These are phyloP conservation scores for Physcomitrellopsis africana DNA, from an alignment of 225 moss, liverwort and hornwort genomes.

Conservation along the genomic window DNA sequence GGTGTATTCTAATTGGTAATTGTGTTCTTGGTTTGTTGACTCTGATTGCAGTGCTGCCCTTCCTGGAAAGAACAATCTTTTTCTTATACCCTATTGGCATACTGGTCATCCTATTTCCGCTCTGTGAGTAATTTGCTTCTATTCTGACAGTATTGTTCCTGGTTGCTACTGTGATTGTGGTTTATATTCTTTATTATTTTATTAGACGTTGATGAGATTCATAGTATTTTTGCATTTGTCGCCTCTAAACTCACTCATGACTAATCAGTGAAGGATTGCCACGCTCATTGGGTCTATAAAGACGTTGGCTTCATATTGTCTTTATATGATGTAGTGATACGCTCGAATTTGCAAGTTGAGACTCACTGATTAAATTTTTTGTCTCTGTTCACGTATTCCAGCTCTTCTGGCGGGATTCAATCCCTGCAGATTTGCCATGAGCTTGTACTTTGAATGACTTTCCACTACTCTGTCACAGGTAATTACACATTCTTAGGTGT, in stretches of 20 bases:
- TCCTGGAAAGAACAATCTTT: conserved; percentile 76
- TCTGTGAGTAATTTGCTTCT: conserved; percentile 54
- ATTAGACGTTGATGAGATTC: background rate
- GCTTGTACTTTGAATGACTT: conserved; percentile 59
- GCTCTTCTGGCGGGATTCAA: conserved; percentile 69
- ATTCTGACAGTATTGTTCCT: background rate
- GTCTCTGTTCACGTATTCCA: conserved; percentile 22
- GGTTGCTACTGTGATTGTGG: background rate
- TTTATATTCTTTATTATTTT: background rate
- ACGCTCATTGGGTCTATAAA: background rate
- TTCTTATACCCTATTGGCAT: conserved; percentile 77
- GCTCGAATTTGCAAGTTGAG: background rate
- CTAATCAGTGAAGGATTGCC: background rate
- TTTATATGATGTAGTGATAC: background rate
- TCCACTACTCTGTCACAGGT: conserved; percentile 21
- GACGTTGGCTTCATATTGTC: background rate
- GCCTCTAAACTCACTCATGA: background rate
- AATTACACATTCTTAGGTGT: background rate
- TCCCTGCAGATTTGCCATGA: conserved; percentile 65
- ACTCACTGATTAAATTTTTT: conserved; percentile 16
- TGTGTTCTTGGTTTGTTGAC: conserved; percentile 15
- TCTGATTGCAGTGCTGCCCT: conserved; percentile 64
- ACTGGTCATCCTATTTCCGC: conserved; percentile 66
- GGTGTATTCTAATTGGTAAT: background rate
- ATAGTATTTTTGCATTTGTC: background rate